Base-by-base conservation (phyloP, 1,139 yeast species). In the Wickerhamomyces sp. region DNA sequence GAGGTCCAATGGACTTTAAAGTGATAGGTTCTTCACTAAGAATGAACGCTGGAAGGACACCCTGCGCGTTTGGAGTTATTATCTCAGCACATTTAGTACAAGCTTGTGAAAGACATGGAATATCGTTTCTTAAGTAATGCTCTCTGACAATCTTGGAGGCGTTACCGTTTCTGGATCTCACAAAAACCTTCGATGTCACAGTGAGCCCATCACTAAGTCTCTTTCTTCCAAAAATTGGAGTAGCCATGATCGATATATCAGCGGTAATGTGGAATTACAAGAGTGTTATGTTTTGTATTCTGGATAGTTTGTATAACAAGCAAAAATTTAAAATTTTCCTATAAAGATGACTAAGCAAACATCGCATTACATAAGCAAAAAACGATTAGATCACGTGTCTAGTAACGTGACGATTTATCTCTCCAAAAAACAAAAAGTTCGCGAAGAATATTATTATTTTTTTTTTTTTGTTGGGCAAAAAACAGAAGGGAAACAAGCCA, bases 111-210 rank as follows among this genome's bases (percentile, higher is more conserved):
- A 83, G 78, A 62, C 98, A 92, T 17, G 97, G 95, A 41, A 94
- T 89, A 61, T 94, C 98, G 40, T 78, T 78, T 59, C 98, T 74
- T 41, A 94, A 69, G 59, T 94, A 94, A 60, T 90, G 97, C 60
- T 94, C 98, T 51, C 97, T 76, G 18, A 89, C 96, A 29, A 94
- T 74, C 60, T 92, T 92, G 32, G 90, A 74, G 6, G 97, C 97
- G 39, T 84, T 82, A 12, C 97, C 97, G 49, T 84, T 80, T 54
- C 92, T 74, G 3, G 97, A 86, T 51, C 96, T 71, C 38, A 92
- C 96, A 65, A 86, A 92, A 16, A 92, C 96, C 61, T 90, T 92
- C 48, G 89, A 92, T 0, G 96, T 81, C 22, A 83, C 94, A 7
- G 82, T 69, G 19, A 84, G 68, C 1, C 90, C 90, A n/a, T 63